Evolutionary conservation across 345 rosid genomes (phyloP).

Genomic region (Pugionium cornutum): DNA sequence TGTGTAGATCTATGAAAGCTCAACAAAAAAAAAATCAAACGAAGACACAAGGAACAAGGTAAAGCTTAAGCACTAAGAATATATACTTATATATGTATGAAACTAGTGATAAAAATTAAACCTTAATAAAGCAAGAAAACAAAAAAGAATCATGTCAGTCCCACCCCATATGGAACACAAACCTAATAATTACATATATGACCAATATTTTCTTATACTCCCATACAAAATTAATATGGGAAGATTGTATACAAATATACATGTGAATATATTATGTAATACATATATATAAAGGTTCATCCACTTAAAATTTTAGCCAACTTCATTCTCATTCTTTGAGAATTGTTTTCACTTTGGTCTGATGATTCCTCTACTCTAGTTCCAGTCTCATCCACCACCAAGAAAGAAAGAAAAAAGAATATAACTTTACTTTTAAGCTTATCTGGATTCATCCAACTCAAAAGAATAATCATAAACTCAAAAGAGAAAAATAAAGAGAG

Average conservation of each 20-base stretch:
- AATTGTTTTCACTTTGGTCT: slow-evolving; percentile 39
- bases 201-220: slow-evolving; percentile 20
- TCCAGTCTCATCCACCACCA: slow-evolving; percentile 15
- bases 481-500: slow-evolving; percentile 35
- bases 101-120: background rate
- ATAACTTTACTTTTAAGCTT: slow-evolving; percentile 22
- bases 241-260: slow-evolving; percentile 21
- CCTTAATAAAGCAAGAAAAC: slow-evolving; percentile 54
- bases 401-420: background rate
- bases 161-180: slow-evolving; percentile 38
- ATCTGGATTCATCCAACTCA: too few relatives aligned
- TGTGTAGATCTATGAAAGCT: too few relatives aligned
- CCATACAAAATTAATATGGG: background rate
- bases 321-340: slow-evolving; percentile 42
- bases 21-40: too few relatives aligned
- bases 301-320: slow-evolving; percentile 55
- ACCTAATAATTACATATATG: slow-evolving; percentile 42
- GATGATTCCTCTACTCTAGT: slow-evolving; percentile 49
- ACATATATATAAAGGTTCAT: slow-evolving; percentile 57
- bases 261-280: background rate
- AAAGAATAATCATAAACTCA: slow-evolving; percentile 38
- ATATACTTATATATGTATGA: too few relatives aligned
- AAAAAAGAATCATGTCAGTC: slow-evolving; percentile 54
- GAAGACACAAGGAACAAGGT: too few relatives aligned
- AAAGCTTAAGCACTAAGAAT: too few relatives aligned